A percentile compares a stretch with the other conserved stretches of the same genome.
These are phyloP conservation scores for Circinella minor DNA, from an alignment of 371 early-diverging fungal species.

Conservation along the genomic window DNA sequence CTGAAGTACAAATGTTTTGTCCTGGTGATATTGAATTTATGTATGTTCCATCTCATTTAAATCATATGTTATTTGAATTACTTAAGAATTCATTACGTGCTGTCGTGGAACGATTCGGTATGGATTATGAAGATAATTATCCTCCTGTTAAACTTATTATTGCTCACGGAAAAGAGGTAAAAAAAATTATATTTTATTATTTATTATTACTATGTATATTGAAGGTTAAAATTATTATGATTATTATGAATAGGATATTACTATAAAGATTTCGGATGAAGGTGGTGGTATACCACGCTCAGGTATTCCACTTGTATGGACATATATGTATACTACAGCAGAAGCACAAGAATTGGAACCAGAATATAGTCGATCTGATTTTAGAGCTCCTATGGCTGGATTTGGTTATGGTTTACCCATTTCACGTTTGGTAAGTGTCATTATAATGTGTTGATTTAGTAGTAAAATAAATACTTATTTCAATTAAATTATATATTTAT, in stretches of 20 bases:
- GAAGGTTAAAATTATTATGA: not conserved
- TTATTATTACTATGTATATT: too few species aligned
- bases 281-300: constrained; percentile 96
- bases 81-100: constrained; percentile 96
- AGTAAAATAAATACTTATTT: not conserved
- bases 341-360: constrained; percentile 86
- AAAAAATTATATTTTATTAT: not conserved
- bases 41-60: constrained; percentile 96
- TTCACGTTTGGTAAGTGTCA: constrained; percentile 65
- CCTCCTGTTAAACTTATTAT: constrained; percentile 94
- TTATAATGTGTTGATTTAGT: not conserved
- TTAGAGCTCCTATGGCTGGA: constrained; percentile 97
- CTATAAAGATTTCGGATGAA: constrained; percentile 96
- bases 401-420: constrained; percentile 97
- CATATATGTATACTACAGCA: constrained; percentile 98
- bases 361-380: constrained; percentile 84
- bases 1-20: constrained; percentile 83
- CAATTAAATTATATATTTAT: not conserved
- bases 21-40: constrained; percentile 90
- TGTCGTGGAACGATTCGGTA: constrained; percentile 90
- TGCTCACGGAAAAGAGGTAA: constrained; percentile 90
- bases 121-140: constrained; percentile 83
- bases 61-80: constrained; percentile 98
- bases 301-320: constrained; percentile 93
- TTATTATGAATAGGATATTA: constrained; percentile 74